Conservation (phyloP, 768 basidiomycete genomes). For the Kwoniella newhampshirensis region DNA sequence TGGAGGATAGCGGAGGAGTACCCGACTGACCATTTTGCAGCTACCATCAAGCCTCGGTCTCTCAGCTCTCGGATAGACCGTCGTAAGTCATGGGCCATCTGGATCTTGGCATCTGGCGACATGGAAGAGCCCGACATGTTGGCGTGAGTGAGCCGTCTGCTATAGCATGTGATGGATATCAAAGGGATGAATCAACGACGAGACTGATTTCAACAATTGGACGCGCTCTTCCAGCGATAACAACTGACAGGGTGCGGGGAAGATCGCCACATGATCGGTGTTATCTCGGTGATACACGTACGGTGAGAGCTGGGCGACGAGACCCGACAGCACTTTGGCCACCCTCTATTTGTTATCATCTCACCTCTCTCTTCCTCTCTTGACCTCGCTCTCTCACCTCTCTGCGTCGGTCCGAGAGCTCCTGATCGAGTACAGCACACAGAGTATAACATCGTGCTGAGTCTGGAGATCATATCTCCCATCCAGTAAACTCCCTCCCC, state of each 20-base stretch:
- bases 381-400: no score
- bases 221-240: slow-evolving; percentile 6
- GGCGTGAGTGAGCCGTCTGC: not conserved
- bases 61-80: slow-evolving; percentile 35
- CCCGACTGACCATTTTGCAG: slow-evolving; percentile 38
- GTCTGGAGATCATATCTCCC: not conserved
- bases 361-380: no score
- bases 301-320: slow-evolving; percentile 5
- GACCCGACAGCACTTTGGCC: not conserved
- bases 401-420: no score
- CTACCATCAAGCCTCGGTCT: slow-evolving; percentile 43
- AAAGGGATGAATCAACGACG: slow-evolving; percentile 4
- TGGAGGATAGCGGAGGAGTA: not conserved
- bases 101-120: slow-evolving; percentile 25
- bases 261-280: not conserved
- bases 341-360: no score
- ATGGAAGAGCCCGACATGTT: slow-evolving; percentile 18
- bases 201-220: slow-evolving; percentile 14
- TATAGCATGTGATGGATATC: not conserved
- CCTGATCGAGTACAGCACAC: no score
- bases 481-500: slow-evolving; percentile 28
- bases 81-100: slow-evolving; percentile 43
- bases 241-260: not conserved
- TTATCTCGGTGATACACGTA: not conserved
- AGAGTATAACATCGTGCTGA: no score